Percentiles rank a stretch among this genome's conserved stretches.
phyloP scores from a whole-genome alignment of 2,329 filamentous ascomycete genomes.

The Ceratocystis eucalypticola region DNA sequence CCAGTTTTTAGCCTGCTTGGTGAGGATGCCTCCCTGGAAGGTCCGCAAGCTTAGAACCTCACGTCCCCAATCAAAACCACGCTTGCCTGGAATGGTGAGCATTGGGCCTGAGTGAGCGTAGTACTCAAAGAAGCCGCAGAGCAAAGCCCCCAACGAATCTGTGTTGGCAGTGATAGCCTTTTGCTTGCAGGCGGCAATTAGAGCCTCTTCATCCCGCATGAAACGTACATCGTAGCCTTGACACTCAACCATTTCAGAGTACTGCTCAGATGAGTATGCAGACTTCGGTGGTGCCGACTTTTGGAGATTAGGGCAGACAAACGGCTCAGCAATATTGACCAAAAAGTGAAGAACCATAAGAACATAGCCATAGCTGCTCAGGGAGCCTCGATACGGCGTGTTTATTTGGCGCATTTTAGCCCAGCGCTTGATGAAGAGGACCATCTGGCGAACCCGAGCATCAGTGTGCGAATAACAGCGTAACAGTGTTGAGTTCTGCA shows the following conservation, averaged over 20 bases:
- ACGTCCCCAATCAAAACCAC: constrained; percentile 65
- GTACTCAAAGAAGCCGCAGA: constrained; percentile 81
- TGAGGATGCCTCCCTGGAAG: constrained; percentile 48
- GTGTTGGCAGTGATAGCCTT: constrained; percentile 53
- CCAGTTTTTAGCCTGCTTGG: constrained; percentile 73
- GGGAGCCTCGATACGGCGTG: constrained; percentile 68
- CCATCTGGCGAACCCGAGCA: constrained; percentile 59
- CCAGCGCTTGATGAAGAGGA: constrained; percentile 84
- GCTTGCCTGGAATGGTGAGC: constrained; percentile 33
- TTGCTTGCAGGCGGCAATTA: constrained; percentile 43
- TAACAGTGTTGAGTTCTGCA: constrained; percentile 72
- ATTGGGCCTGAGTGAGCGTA: constrained; percentile 52
- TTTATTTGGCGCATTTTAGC: constrained; percentile 77
- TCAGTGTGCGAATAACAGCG: constrained; percentile 75
- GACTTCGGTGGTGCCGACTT: constrained; percentile 35
- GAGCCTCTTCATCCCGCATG: constrained; percentile 61
- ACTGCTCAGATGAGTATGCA: constrained; percentile 23
- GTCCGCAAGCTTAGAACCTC: constrained; percentile 69
- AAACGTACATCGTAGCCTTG: constrained; percentile 62
- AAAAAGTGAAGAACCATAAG: constrained; percentile 87
- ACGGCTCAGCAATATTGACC: constrained; percentile 65
- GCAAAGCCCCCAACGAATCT: constrained; percentile 55
- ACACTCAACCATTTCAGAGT: constrained; percentile 34
- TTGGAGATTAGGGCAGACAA: constrained; percentile 76
- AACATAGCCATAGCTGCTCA: constrained; percentile 84